Evolutionary conservation across 305 asterid species (phyloP), one percentile per base, ranked within the genome.

Genomic region (Solanum hybrid): DNA sequence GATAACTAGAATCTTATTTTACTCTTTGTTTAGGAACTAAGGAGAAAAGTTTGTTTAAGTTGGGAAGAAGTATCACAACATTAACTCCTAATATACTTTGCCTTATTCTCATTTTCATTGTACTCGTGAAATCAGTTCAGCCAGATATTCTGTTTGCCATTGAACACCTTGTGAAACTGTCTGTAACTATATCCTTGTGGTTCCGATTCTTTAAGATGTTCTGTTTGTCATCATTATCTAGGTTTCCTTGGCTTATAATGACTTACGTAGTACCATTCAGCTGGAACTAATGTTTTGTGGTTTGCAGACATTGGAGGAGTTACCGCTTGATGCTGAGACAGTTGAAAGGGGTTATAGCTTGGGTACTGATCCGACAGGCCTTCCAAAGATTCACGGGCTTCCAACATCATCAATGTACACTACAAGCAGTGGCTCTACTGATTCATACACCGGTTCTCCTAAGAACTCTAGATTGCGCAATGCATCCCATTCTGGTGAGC

Each of bases 301-400:
- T 85, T 13, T 90, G 87, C 86, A 96, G 99, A 95, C 98, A 29
- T 89, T 97, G 92, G 96, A 96, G 89, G 98, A 96, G 91, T 93
- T 97, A 80, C 98, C 99, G 31, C 94, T 95, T 75, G 99, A 97
- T 90, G 96, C 98, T 72, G 99, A 96, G 87, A 89, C 96, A 6
- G 94, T 96, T 24, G 98, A 95, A 91, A 97, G 97, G 92, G 99
- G 98, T 56, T 97, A 97, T 92, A 94, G 94, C 91, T 69, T 95
- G 91, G 92, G 89, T 86, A 89, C 91, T 11, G 99, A 98, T 88
- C 90, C 93, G 3, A 98, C 98, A 7, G 99, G 99, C 81, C 93
- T 98, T 88, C 99, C 99, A 29, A 95, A 92, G 95, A 95, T 97
- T 91, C 96, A 94, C 15, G 99, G 98, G 86, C 97, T 97, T 90